Evolutionary conservation across 495 filamentous ascomycete species (phyloP).

Genomic region (Penicillium pulvis): DNA sequence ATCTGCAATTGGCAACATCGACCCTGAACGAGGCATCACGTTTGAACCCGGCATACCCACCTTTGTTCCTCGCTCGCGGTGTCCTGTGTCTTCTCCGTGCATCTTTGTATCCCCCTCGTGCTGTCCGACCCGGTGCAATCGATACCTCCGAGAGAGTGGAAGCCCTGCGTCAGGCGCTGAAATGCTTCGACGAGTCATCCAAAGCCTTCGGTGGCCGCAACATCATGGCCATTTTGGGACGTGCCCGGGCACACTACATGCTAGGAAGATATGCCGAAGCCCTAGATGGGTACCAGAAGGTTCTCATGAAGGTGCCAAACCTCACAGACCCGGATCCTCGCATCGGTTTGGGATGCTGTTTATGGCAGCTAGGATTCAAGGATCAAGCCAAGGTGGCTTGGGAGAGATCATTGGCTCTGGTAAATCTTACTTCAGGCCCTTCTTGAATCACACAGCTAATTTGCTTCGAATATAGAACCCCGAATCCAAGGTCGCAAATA

Average conservation of each 20-base stretch:
- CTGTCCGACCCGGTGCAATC: conserved; percentile 57
- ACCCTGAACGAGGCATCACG: conserved; percentile 91
- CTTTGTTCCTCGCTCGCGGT: conserved; percentile 87
- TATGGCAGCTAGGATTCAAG: conserved; percentile 92
- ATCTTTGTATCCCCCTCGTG: conserved; percentile 75
- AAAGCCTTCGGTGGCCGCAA: conserved; percentile 81
- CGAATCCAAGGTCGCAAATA: conserved; percentile 86
- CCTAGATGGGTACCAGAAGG: conserved; percentile 82
- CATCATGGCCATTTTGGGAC: conserved; percentile 86
- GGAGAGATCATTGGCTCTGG: conserved; percentile 81
- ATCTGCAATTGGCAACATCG: conserved; percentile 85
- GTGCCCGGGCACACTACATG: conserved; percentile 79
- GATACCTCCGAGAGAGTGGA: conserved; percentile 77
- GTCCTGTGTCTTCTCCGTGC: conserved; percentile 86
- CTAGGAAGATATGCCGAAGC: conserved; percentile 81
- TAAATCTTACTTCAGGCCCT: conserved; percentile 24
- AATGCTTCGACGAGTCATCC: conserved; percentile 91
- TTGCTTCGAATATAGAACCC: conserved; percentile 59
- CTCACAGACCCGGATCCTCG: conserved; percentile 93
- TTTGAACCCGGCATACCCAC: conserved; percentile 88
- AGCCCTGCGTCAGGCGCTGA: conserved; percentile 76
- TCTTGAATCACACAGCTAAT: conserved; percentile 6
- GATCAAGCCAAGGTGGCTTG: conserved; percentile 88
- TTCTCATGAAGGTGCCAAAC: conserved; percentile 77
- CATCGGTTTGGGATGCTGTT: conserved; percentile 92